Conservation (phyloP, 371 early-diverging fungal genomes). For the Phascolomyces articulosus region DNA sequence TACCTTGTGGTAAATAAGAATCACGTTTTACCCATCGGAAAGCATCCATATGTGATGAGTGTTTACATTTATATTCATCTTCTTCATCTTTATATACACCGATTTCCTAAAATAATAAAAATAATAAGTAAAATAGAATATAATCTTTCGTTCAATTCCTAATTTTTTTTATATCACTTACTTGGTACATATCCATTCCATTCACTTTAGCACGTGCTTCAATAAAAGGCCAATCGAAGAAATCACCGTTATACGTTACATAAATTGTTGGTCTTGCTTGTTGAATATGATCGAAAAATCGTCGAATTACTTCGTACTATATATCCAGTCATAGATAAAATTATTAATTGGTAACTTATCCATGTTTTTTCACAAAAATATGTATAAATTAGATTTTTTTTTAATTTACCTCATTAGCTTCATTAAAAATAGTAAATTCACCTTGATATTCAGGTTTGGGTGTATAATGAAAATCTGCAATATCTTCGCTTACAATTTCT, state of each 20-base stretch:
- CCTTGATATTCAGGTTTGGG: slow-evolving; percentile 97
- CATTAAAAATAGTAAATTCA: slow-evolving; percentile 97
- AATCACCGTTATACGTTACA: slow-evolving; percentile 99
- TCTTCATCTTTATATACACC: slow-evolving; percentile 84
- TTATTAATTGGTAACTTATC: neutral
- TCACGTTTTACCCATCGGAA: slow-evolving; percentile 99
- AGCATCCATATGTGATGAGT: slow-evolving; percentile 99
- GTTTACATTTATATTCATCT: slow-evolving; percentile 87
- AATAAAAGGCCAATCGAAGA: slow-evolving; percentile 99
- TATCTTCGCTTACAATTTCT: slow-evolving; percentile 95
- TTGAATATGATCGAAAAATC: slow-evolving; percentile 95
- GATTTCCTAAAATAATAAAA: slow-evolving; percentile 60
- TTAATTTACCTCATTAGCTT: slow-evolving; percentile 79
- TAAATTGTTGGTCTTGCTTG: slow-evolving; percentile 90
- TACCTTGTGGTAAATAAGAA: slow-evolving; percentile 97
- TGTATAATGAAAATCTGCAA: slow-evolving; percentile 98
- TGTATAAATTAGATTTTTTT: no score
- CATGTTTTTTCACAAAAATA: no score
- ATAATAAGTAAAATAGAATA: neutral
- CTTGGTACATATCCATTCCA: slow-evolving; percentile 82
- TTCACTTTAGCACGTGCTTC: slow-evolving; percentile 84
- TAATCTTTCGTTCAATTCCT: neutral
- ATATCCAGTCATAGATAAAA: neutral
- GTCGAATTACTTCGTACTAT: slow-evolving; percentile 69
- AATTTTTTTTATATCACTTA: no score